phyloP scores from a whole-genome alignment of 1,139 yeast species.

The Hansenula sp. region DNA sequence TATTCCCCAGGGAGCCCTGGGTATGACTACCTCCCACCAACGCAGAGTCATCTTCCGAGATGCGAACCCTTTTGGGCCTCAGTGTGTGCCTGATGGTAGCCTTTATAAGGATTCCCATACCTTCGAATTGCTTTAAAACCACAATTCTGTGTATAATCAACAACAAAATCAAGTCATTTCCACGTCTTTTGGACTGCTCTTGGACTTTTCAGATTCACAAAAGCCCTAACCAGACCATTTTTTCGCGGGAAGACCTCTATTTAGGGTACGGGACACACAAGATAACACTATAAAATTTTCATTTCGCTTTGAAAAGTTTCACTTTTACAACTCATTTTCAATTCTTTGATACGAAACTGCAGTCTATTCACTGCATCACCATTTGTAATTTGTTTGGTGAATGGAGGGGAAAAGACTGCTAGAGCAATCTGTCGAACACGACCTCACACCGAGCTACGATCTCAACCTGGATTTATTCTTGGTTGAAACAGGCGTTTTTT shows the following conservation, averaged over 20 bases:
- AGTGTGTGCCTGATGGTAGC: neutral
- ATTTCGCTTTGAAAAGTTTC: neutral
- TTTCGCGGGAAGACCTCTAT: no score
- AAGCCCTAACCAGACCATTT: no score
- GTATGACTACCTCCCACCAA: no score
- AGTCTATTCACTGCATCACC: constrained; percentile 61
- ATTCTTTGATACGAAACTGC: constrained; percentile 46
- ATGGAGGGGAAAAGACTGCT: constrained; percentile 43
- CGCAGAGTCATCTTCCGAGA: constrained; percentile 3
- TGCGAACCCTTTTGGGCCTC: constrained; percentile 3
- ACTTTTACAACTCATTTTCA: constrained; percentile 18
- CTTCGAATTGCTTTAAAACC: no score
- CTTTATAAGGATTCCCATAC: constrained; percentile 4
- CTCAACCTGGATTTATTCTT: constrained; percentile 5
- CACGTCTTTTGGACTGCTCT: no score
- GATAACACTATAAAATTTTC: neutral
- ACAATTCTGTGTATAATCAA: no score
- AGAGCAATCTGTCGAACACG: constrained; percentile 35
- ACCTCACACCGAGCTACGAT: constrained; percentile 36
- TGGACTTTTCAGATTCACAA: no score
- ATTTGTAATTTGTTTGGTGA: constrained; percentile 36
- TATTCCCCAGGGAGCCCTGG: no score
- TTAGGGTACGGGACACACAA: no score
- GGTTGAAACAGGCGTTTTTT: constrained; percentile 19
- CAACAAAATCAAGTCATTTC: no score